These are phyloP conservation scores for Melastoma candidum DNA, from an alignment of 441 rosid genomes.

Conservation along the genomic window DNA sequence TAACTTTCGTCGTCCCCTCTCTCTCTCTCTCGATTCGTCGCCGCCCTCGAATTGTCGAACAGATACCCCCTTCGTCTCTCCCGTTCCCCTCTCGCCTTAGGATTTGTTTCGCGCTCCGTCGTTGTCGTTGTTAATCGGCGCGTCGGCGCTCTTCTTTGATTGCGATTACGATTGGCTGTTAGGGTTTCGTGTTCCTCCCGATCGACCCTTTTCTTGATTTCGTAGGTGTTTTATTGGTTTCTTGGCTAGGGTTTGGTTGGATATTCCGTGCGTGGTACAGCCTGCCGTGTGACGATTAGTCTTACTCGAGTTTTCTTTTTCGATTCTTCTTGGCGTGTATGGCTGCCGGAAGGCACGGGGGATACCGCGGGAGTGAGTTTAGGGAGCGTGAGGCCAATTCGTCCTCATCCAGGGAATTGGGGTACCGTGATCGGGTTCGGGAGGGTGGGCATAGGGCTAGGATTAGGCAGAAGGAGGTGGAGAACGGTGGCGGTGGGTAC, in stretches of 20 bases:
- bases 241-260: no score
- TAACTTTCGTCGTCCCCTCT: constrained; percentile 17
- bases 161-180: neutral
- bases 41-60: constrained; percentile 16
- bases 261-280: neutral
- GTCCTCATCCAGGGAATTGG: constrained; percentile 39
- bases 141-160: neutral
- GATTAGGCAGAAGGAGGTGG: constrained; percentile 54
- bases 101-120: constrained; percentile 7
- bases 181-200: no score
- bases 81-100: constrained; percentile 13
- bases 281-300: neutral
- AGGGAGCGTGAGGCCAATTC: constrained; percentile 49
- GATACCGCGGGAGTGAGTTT: constrained; percentile 58
- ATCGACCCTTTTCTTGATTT: no score
- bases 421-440: constrained; percentile 24
- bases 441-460: constrained; percentile 33
- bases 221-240: no score
- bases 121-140: neutral
- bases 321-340: constrained; percentile 24
- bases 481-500: constrained; percentile 55
- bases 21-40: neutral
- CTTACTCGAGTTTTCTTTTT: constrained; percentile 4
- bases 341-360: constrained; percentile 88
- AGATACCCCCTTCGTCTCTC: neutral